Evolutionary conservation across 129 eudicot species (phyloP).

Genomic region (Artemisia annua): DNA sequence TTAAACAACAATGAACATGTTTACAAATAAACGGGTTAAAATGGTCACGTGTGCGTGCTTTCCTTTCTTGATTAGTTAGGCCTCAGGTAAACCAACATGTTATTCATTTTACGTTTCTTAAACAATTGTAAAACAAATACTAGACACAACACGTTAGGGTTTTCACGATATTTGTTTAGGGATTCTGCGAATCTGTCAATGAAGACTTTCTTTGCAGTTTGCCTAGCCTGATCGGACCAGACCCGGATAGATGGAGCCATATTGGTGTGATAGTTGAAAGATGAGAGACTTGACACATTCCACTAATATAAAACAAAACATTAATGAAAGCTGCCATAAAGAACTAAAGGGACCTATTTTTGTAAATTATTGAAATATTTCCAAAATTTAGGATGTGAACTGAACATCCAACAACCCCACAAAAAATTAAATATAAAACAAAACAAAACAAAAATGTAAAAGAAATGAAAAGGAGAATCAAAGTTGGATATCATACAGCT

Average conservation of each 20-base stretch:
- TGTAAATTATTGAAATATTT: constrained; percentile 27
- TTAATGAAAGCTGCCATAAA: constrained; percentile 57
- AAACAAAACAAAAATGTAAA: not conserved
- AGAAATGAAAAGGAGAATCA: constrained; percentile 40
- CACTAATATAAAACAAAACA: constrained; percentile 46
- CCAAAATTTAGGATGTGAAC: constrained; percentile 23
- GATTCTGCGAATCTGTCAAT: not conserved
- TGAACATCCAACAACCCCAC: constrained; percentile 40
- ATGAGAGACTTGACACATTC: constrained; percentile 41
- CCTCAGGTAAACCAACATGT: not conserved
- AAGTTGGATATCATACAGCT: constrained; percentile 52
- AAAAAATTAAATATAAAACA: not conserved
- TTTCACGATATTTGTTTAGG: not conserved
- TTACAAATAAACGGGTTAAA: not conserved
- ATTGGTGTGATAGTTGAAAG: constrained; percentile 39
- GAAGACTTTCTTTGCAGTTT: not conserved
- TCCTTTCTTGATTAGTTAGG: not conserved
- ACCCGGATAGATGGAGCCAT: not conserved
- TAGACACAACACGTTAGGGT: not conserved
- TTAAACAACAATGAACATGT: not conserved
- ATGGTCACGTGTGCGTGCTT: not conserved
- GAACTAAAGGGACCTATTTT: constrained; percentile 35
- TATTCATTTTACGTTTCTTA: not conserved
- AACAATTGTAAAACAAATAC: no score
- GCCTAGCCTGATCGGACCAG: not conserved